Evolutionary conservation across 73 alveolate genomes (phyloP).

Genomic region (Diophrys appendiculata): DNA sequence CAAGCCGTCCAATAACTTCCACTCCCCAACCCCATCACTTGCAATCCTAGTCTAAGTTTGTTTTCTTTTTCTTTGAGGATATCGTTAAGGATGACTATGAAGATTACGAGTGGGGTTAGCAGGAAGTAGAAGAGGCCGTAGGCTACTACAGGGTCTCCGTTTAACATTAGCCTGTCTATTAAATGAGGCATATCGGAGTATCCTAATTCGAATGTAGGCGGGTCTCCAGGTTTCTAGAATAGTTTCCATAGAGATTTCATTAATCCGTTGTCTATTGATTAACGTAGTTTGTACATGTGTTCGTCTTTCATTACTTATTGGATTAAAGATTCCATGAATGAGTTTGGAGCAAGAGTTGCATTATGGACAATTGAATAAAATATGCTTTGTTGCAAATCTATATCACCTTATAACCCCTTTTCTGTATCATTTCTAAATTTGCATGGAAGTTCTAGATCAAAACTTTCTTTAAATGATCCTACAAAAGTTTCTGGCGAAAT

Average conservation of each 20-base stretch:
- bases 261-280: slow-evolving; percentile 12
- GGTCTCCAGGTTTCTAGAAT: neutral
- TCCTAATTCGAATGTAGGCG: slow-evolving; percentile 5
- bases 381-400: neutral
- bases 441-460: slow-evolving; percentile 17
- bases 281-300: neutral
- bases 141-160: slow-evolving; percentile 11
- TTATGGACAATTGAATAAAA: neutral
- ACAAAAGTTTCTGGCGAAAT: neutral
- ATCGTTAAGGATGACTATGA: neutral
- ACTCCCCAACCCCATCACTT: slow-evolving; percentile 23
- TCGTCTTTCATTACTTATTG: neutral
- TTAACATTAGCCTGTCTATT: slow-evolving; percentile 5
- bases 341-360: slow-evolving; percentile 1
- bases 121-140: slow-evolving; percentile 33
- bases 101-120: slow-evolving; percentile 18
- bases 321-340: slow-evolving; percentile 2
- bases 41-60: slow-evolving; percentile 20
- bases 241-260: slow-evolving; percentile 2
- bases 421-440: neutral
- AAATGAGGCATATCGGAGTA: slow-evolving; percentile 11
- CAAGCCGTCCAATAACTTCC: slow-evolving; percentile 41
- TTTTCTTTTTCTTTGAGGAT: slow-evolving; percentile 28
- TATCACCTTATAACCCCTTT: neutral
- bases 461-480: slow-evolving; percentile 1